Percentiles rank a stretch among this genome's conserved stretches.
Evolutionary conservation across 2,329 filamentous ascomycete genomes (phyloP).

Genomic region (Microsporum canis): DNA sequence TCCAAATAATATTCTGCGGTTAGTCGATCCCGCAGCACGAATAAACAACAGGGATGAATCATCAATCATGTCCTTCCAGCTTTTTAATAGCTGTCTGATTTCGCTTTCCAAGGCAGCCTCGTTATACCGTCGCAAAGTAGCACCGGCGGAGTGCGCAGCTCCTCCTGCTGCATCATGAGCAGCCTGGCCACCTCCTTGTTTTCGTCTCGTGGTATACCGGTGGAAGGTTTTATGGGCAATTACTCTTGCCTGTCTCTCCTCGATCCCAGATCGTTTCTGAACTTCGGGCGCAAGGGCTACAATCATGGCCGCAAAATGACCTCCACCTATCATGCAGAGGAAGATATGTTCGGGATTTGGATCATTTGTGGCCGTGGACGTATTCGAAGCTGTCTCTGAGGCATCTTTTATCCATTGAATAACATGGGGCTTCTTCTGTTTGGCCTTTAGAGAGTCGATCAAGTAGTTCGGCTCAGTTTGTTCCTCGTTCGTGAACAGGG

Average conservation of each 20-base stretch:
- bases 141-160: conserved; percentile 84
- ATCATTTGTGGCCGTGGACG: conserved; percentile 38
- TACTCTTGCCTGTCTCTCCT: conserved; percentile 77
- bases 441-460: conserved; percentile 57
- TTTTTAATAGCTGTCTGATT: conserved; percentile 63
- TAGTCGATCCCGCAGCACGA: conserved; percentile 75
- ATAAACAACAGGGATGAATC: conserved; percentile 77
- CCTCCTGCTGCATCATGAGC: conserved; percentile 92
- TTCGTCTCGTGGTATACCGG: conserved; percentile 86
- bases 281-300: conserved; percentile 75
- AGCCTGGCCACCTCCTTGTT: conserved; percentile 91
- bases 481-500: conserved; percentile 64
- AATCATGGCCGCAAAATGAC: conserved; percentile 94
- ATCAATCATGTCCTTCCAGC: conserved; percentile 81
- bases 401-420: conserved; percentile 26
- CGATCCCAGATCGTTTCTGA: conserved; percentile 54
- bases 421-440: conserved; percentile 59
- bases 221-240: conserved; percentile 97
- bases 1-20: conserved; percentile 76
- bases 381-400: conserved; percentile 38
- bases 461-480: conserved; percentile 53
- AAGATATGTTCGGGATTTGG: conserved; percentile 71
- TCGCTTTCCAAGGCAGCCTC: conserved; percentile 85
- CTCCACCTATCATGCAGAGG: conserved; percentile 95
- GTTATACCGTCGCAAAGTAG: conserved; percentile 81